Evolutionary conservation across 371 early-diverging fungal genomes (phyloP).

Genomic region (Rhizopus delemar): DNA sequence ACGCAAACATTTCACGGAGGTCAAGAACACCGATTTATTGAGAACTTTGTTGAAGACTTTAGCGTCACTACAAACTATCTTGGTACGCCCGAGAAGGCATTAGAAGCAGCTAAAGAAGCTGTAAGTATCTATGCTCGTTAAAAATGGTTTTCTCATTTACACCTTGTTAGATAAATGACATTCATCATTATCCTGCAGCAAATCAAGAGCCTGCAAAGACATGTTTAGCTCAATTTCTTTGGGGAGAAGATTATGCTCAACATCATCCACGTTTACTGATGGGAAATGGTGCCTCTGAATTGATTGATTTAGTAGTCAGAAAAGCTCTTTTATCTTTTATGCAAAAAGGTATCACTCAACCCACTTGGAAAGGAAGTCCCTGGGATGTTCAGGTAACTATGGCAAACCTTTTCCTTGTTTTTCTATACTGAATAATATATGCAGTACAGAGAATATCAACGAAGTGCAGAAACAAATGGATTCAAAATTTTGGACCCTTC

Average conservation of each 20-base stretch:
- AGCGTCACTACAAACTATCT: constrained; percentile 86
- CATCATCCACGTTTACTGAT: constrained; percentile 63
- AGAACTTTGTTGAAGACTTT: constrained; percentile 86
- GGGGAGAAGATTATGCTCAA: constrained; percentile 59
- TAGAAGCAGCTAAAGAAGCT: constrained; percentile 71
- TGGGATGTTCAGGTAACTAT: constrained; percentile 69
- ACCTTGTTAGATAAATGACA: constrained; percentile 53
- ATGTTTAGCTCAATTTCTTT: constrained; percentile 75
- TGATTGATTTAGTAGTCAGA: constrained; percentile 82
- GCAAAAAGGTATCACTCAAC: constrained; percentile 24
- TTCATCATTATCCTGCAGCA: constrained; percentile 86
- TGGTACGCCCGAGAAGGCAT: constrained; percentile 74
- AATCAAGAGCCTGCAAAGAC: constrained; percentile 88
- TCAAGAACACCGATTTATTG: constrained; percentile 79
- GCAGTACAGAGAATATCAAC: constrained; percentile 85
- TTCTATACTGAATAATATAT: background rate
- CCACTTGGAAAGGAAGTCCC: constrained; percentile 81
- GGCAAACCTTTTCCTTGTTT: background rate
- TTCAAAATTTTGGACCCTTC: constrained; percentile 62
- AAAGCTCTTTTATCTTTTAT: constrained; percentile 58
- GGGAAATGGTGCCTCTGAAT: constrained; percentile 86
- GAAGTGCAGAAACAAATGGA: constrained; percentile 75
- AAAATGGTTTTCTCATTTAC: background rate
- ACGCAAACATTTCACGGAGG: constrained; percentile 87
- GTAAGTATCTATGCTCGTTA: constrained; percentile 41